phyloP scores from a whole-genome alignment of 192 early-diverging fungal genomes.

The Funneliformis mosseae region DNA sequence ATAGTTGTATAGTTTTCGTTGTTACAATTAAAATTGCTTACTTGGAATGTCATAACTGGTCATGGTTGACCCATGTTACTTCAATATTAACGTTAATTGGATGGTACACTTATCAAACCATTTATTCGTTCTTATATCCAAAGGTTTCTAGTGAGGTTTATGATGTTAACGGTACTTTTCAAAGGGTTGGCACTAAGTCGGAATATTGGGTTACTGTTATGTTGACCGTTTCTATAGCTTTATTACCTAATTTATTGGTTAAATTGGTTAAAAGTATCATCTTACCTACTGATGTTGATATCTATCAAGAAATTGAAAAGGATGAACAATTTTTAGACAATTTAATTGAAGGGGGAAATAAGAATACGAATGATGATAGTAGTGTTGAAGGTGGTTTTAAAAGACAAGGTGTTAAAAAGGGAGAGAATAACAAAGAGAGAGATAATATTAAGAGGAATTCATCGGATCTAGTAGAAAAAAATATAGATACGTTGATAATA shows the following conservation, averaged over 20 bases:
- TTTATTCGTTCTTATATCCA: constrained; percentile 64
- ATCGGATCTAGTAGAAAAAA: neutral
- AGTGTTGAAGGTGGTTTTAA: neutral
- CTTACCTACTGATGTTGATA: constrained; percentile 44
- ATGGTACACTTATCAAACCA: constrained; percentile 68
- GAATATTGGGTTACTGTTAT: constrained; percentile 63
- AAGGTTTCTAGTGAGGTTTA: constrained; percentile 43
- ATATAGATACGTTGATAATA: too few relatives aligned
- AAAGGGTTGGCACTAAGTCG: constrained; percentile 42
- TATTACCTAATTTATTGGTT: constrained; percentile 55
- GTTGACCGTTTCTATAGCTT: constrained; percentile 54
- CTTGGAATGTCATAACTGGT: constrained; percentile 67
- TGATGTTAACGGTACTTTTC: constrained; percentile 59
- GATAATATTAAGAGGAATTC: neutral
- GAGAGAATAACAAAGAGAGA: neutral
- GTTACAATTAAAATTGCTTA: constrained; percentile 75
- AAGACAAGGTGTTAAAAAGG: neutral
- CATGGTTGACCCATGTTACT: constrained; percentile 60
- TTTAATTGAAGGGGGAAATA: neutral
- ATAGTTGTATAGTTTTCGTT: constrained; percentile 62
- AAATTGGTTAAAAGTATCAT: constrained; percentile 46
- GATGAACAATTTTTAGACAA: constrained; percentile 27
- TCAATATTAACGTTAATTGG: constrained; percentile 55
- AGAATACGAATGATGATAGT: neutral
- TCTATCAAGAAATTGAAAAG: constrained; percentile 49